phyloP scores from a whole-genome alignment of 106 monocot genomes.

The Triglochin maritima region DNA sequence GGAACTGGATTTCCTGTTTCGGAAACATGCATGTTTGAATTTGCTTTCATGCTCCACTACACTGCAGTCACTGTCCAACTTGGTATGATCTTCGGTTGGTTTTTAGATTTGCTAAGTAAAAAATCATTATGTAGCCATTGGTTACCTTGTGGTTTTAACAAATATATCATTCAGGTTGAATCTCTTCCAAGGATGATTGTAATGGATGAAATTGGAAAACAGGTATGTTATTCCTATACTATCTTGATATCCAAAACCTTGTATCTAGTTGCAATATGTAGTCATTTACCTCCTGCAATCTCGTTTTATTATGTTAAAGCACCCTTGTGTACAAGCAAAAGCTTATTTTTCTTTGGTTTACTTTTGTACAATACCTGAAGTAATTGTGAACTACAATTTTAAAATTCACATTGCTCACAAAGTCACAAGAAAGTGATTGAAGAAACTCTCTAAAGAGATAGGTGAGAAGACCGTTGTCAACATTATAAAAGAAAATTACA shows the following conservation, averaged over 20 bases:
- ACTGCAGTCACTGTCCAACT: constrained; percentile 78
- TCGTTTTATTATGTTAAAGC: no score
- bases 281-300: no score
- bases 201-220: constrained; percentile 93
- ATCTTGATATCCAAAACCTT: background rate
- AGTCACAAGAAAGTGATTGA: no score
- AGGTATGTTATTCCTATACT: constrained; percentile 31
- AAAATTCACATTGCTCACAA: no score
- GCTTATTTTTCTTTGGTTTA: no score
- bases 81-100: constrained; percentile 36
- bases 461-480: no score
- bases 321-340: no score
- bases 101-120: background rate
- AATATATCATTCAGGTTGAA: constrained; percentile 44
- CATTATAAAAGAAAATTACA: no score
- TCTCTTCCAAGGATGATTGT: constrained; percentile 99
- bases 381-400: no score
- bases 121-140: no score
- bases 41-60: constrained; percentile 59
- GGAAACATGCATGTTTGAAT: constrained; percentile 65
- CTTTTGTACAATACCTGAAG: no score
- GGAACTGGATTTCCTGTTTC: constrained; percentile 79
- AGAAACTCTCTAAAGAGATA: no score
- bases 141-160: background rate
- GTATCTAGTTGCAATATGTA: background rate